Conservation (phyloP, 2,329 filamentous ascomycete genomes). For the Colletotrichum cordylinicola region DNA sequence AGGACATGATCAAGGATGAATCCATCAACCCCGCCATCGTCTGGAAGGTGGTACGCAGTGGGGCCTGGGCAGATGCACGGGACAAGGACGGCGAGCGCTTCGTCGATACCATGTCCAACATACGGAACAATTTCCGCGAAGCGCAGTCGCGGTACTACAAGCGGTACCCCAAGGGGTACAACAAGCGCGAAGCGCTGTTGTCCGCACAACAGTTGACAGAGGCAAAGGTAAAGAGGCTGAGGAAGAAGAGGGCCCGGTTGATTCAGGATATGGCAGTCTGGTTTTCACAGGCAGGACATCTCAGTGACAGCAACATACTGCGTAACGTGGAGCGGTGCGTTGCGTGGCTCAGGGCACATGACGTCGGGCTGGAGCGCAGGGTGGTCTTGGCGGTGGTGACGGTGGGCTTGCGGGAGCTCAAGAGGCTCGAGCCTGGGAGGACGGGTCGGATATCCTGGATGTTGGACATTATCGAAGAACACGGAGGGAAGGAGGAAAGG, state of each 20-base stretch:
- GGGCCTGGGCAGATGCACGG: background rate
- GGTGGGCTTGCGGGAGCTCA: slow-evolving; percentile 37
- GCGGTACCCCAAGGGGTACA: too few species aligned
- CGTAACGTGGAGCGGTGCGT: slow-evolving; percentile 4
- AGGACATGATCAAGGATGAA: slow-evolving; percentile 38
- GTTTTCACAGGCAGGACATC: slow-evolving; percentile 31
- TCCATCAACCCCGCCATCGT: slow-evolving; percentile 26
- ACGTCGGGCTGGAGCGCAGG: slow-evolving; percentile 25
- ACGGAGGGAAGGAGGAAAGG: slow-evolving; percentile 22
- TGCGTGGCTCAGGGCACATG: slow-evolving; percentile 9
- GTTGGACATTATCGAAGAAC: slow-evolving; percentile 27
- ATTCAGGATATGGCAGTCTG: slow-evolving; percentile 34
- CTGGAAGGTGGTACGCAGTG: slow-evolving; percentile 33
- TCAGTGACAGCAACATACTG: slow-evolving; percentile 17
- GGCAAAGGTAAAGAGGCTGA: background rate
- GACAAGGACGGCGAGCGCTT: background rate
- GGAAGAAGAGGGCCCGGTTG: slow-evolving; percentile 28
- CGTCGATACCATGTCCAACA: background rate
- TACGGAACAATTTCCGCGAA: too few species aligned
- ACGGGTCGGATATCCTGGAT: slow-evolving; percentile 35
- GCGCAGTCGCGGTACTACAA: too few species aligned
- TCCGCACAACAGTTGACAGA: too few species aligned
- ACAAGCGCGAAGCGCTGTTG: too few species aligned
- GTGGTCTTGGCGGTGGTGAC: slow-evolving; percentile 31
- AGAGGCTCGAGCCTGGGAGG: slow-evolving; percentile 36